A percentile compares a stretch with the other conserved stretches of the same genome.
These are phyloP conservation scores for Suillus clintonianus DNA, from an alignment of 768 basidiomycete species.

Conservation along the genomic window DNA sequence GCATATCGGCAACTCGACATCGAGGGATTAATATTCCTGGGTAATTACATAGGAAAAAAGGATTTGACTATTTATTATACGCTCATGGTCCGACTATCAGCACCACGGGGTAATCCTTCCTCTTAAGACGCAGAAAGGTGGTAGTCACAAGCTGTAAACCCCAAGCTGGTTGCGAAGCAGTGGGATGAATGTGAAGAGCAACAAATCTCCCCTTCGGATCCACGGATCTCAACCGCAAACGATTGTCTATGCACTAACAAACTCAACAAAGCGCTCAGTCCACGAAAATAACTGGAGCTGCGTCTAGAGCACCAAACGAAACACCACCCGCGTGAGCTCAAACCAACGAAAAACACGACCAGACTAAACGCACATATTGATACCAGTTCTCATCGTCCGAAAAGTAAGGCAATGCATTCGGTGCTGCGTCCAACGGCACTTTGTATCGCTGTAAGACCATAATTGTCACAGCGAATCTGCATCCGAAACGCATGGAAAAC, in stretches of 20 bases:
- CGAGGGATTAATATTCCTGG: too few species aligned
- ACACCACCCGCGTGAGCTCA: not conserved
- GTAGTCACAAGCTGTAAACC: too few species aligned
- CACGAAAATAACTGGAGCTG: slow-evolving; percentile 22
- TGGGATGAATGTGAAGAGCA: too few species aligned
- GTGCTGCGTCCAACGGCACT: slow-evolving; percentile 26
- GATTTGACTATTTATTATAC: not conserved
- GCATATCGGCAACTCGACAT: not conserved
- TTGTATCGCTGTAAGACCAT: slow-evolving; percentile 31
- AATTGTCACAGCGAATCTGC: not conserved
- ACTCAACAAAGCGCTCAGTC: slow-evolving; percentile 29
- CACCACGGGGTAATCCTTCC: too few species aligned
- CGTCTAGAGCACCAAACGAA: slow-evolving; percentile 9
- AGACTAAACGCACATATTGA: slow-evolving; percentile 24
- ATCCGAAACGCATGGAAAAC: slow-evolving; percentile 17
- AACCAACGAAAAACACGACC: not conserved
- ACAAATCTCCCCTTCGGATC: too few species aligned
- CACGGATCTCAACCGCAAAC: not conserved
- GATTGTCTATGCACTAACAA: slow-evolving; percentile 8
- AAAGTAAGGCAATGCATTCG: slow-evolving; percentile 36
- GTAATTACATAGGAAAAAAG: not conserved
- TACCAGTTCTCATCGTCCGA: slow-evolving; percentile 36
- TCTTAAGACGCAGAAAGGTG: too few species aligned
- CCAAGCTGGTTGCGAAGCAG: too few species aligned
- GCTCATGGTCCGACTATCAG: too few species aligned